Evolutionary conservation across 2,329 filamentous ascomycete species (phyloP), one percentile per base, ranked within the genome.

Genomic region (Leptoxyphium fumago): DNA sequence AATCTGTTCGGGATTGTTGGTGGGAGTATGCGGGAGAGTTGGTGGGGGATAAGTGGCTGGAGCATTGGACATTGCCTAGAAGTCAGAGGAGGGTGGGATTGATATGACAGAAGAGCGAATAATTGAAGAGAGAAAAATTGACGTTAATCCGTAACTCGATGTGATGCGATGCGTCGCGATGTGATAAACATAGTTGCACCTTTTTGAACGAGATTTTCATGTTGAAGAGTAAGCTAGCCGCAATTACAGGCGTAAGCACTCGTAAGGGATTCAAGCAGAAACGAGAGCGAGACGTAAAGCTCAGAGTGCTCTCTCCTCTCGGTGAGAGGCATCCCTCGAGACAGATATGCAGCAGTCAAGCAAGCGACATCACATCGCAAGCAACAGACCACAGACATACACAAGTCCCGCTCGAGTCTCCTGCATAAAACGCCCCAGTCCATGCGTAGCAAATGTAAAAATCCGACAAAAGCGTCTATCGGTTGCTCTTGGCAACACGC

Each of bases 401-500:
- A 13, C 15, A 36, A 36, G 32, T 36, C 32, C 32, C 32, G 5
- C 32, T 13, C 15, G 32, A 36, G 32, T 36, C 32, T 5, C 15
- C 38, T 18, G 38, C 38, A 11, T 17, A 4, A 40, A 21, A 40
- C 43, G 45, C 46, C 45, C 46, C 43, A 48, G 38, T 41, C 47
- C 47, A 48, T 46, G 40, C 40, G 43, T 40, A 43, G 43, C 32
- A 36, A 15, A 36, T 36, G 32, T 36, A 36, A 42, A 40, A 43
- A 46, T 29, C 38, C 14, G 11, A 15, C 11, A 11, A 47, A 49
- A 38, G 30, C 49, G 45, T 88, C 88, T 96, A 98, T 83, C 91
- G 85, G 83, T 98, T 98, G 80, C 80, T 86, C 86, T 98, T 98
- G 75, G 91, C 91, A 64, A 98, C 91, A 91, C 91, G 91, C 84